Conservation (phyloP, 2,329 filamentous ascomycete genomes). For the Onygenales sp. region DNA sequence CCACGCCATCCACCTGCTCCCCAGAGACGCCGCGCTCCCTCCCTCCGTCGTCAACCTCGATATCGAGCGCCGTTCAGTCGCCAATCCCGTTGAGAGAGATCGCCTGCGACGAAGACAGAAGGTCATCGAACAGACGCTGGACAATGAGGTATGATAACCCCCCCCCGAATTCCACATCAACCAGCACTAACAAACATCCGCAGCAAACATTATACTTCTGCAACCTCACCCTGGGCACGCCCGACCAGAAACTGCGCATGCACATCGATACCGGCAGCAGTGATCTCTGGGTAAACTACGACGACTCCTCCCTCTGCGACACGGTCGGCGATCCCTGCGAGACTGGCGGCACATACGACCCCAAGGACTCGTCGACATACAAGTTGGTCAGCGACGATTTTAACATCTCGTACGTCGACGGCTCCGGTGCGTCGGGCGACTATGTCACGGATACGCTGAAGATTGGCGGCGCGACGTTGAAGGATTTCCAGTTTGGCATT, state of each 20-base stretch:
- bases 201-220: constrained; percentile 49
- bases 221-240: constrained; percentile 50
- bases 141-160: constrained; percentile 40
- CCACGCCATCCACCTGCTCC: constrained; percentile 20
- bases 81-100: constrained; percentile 39
- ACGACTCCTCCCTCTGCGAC: constrained; percentile 51
- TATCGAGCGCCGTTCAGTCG: constrained; percentile 40
- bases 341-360: constrained; percentile 56
- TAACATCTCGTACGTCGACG: constrained; percentile 82
- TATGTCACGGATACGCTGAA: constrained; percentile 67
- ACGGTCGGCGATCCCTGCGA: constrained; percentile 43
- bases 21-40: constrained; percentile 15
- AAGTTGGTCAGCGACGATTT: constrained; percentile 64
- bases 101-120: constrained; percentile 33
- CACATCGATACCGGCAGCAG: constrained; percentile 56
- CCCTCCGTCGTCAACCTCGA: constrained; percentile 42
- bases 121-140: constrained; percentile 39
- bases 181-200: no score
- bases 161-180: neutral
- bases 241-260: constrained; percentile 44
- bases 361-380: constrained; percentile 68
- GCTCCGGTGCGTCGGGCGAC: constrained; percentile 65
- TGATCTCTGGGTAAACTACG: constrained; percentile 58
- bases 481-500: constrained; percentile 50
- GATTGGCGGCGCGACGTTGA: constrained; percentile 41